phyloP scores from a whole-genome alignment of 176 grass and related monocot species.

The Triticum aestivum region DNA sequence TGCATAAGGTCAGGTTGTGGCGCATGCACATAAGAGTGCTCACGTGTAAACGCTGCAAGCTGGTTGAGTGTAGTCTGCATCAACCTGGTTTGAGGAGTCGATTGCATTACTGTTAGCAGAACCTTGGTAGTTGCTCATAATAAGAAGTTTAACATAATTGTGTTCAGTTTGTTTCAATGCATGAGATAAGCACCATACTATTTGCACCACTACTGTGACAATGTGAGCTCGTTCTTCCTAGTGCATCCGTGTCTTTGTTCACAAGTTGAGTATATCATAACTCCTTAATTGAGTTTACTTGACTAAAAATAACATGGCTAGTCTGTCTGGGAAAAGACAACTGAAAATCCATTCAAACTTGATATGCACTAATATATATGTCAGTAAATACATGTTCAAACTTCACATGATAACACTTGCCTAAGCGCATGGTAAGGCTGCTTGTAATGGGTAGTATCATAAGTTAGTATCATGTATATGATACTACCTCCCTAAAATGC shows the following conservation, averaged over 20 bases:
- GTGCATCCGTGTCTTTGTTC: not conserved
- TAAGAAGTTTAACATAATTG: not conserved
- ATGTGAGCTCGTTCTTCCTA: not conserved
- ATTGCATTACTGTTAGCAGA: not conserved
- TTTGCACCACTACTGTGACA: not conserved
- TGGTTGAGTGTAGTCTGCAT: not conserved
- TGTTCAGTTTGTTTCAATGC: not conserved
- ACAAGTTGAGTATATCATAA: not conserved
- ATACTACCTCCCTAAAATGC: too few relatives aligned
- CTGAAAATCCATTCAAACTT: conserved; percentile 8
- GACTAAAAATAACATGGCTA: not conserved
- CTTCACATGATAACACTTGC: not conserved
- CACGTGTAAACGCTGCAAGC: not conserved
- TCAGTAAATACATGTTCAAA: not conserved
- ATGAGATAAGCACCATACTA: not conserved
- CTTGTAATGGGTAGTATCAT: too few relatives aligned
- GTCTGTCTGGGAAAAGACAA: not conserved
- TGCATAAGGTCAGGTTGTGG: not conserved
- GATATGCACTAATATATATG: not conserved
- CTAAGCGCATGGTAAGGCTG: not conserved
- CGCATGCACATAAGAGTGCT: not conserved
- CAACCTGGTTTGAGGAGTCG: not conserved
- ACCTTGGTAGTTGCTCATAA: not conserved
- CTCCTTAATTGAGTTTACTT: not conserved
- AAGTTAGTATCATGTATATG: too few relatives aligned